Evolutionary conservation across 2,329 filamentous ascomycete genomes (phyloP).

Genomic region (Cladosporium sp.): DNA sequence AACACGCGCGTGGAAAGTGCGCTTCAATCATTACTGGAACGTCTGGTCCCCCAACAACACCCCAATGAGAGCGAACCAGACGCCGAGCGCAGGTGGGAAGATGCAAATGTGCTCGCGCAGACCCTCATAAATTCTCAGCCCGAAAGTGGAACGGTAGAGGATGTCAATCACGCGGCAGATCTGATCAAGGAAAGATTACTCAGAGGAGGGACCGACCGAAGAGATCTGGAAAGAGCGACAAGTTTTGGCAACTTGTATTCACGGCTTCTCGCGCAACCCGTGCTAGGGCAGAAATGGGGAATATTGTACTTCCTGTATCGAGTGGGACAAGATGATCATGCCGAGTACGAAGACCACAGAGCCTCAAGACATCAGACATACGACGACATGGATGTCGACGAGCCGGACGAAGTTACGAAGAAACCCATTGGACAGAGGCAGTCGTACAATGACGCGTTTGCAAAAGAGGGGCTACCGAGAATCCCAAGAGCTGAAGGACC

Average conservation of each 20-base stretch:
- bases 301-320: constrained; percentile 89
- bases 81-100: constrained; percentile 65
- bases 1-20: constrained; percentile 68
- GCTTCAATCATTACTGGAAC: constrained; percentile 72
- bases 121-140: constrained; percentile 40
- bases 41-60: constrained; percentile 61
- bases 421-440: constrained; percentile 21
- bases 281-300: constrained; percentile 93
- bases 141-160: constrained; percentile 53
- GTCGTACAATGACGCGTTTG: constrained; percentile 46
- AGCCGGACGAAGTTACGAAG: constrained; percentile 1
- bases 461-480: constrained; percentile 41
- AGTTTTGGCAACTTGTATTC: constrained; percentile 90
- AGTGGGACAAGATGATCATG: constrained; percentile 43
- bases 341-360: background rate
- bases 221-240: constrained; percentile 63
- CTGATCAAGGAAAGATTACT: constrained; percentile 86
- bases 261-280: constrained; percentile 83
- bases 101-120: constrained; percentile 50
- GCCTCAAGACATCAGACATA: constrained; percentile 1
- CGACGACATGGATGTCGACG: constrained; percentile 15
- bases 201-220: background rate
- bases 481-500: constrained; percentile 27
- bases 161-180: constrained; percentile 89
- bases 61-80: constrained; percentile 63